Percentiles rank a stretch among this genome's conserved stretches.
These are phyloP conservation scores for Trapa incisa DNA, from an alignment of 345 rosid genomes.

Conservation along the genomic window DNA sequence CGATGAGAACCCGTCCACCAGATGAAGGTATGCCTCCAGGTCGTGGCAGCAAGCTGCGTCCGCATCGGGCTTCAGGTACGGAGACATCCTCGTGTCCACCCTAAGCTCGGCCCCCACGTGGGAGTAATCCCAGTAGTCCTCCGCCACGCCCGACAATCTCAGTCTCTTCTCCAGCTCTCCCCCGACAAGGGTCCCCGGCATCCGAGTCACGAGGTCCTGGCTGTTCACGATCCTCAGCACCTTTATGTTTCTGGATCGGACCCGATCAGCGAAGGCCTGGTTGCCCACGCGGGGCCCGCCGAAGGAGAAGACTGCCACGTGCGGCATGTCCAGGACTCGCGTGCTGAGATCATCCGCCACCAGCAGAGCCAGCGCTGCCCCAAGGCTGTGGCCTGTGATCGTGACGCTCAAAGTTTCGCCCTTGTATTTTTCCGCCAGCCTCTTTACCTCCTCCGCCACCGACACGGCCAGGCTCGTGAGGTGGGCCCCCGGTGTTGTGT, in stretches of 20 bases:
- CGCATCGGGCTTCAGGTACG: constrained; percentile 44
- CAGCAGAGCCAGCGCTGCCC: constrained; percentile 45
- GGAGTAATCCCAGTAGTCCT: too few relatives aligned
- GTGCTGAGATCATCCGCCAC: constrained; percentile 61
- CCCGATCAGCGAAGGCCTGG: constrained; percentile 32
- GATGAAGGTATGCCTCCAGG: constrained; percentile 60
- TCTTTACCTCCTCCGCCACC: constrained; percentile 36
- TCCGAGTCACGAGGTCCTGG: constrained; percentile 68
- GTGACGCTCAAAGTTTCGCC: constrained; percentile 73
- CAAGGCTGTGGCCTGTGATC: constrained; percentile 85
- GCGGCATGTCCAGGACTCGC: constrained; percentile 29
- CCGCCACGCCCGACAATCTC: too few relatives aligned
- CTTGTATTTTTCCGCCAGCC: constrained; percentile 40
- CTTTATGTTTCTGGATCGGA: constrained; percentile 39
- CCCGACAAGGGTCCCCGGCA: constrained; percentile 33
- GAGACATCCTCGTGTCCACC: constrained; percentile 62
- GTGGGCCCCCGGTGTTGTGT: constrained; percentile 39
- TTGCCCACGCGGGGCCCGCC: constrained; percentile 93
- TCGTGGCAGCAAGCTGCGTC: constrained; percentile 85
- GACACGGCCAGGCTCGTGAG: constrained; percentile 46
- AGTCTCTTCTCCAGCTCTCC: too few relatives aligned
- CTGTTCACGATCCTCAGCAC: constrained; percentile 70
- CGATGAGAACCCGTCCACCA: constrained; percentile 74
- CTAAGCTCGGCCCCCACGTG: constrained; percentile 48
- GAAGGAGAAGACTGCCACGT: constrained; percentile 69